These are phyloP conservation scores for Diplocarpon mali DNA, from an alignment of 2,329 filamentous ascomycete species.

Conservation along the genomic window DNA sequence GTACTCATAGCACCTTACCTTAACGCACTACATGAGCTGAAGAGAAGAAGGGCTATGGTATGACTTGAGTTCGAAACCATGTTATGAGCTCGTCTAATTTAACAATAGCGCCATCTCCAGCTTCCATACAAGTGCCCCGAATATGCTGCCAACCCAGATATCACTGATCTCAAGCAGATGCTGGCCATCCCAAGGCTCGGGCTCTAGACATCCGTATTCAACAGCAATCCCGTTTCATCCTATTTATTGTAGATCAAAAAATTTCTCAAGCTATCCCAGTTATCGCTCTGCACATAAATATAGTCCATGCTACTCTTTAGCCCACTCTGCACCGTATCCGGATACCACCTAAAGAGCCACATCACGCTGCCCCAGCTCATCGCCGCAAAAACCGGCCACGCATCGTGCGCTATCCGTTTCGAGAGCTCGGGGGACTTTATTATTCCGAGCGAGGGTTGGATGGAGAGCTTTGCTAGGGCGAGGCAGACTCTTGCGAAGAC, in stretches of 20 bases:
- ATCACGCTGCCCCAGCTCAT: conserved; percentile 89
- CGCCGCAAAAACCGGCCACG: conserved; percentile 88
- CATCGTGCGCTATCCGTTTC: conserved; percentile 49
- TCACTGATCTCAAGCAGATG: not conserved
- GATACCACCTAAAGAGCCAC: conserved; percentile 88
- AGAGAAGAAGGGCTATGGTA: too few relatives aligned
- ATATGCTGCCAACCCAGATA: not conserved
- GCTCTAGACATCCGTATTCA: too few relatives aligned
- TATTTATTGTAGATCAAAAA: conserved; percentile 73
- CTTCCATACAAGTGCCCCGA: not conserved
- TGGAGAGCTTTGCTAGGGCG: conserved; percentile 69
- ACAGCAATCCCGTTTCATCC: too few relatives aligned
- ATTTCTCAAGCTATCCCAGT: conserved; percentile 79
- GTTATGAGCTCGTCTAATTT: conserved; percentile 1
- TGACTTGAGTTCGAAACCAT: not conserved
- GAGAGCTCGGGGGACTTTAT: conserved; percentile 34
- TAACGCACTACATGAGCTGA: too few relatives aligned
- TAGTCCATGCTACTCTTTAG: conserved; percentile 94
- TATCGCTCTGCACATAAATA: conserved; percentile 82
- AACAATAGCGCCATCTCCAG: not conserved
- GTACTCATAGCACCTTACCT: too few relatives aligned
- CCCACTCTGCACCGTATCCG: conserved; percentile 82
- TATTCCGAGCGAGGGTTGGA: conserved; percentile 51
- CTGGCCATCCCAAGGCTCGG: not conserved
- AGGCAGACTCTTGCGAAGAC: conserved; percentile 87